Percentiles rank a stretch among this genome's conserved stretches.
These are phyloP conservation scores for Aspergillus ellipticus DNA, from an alignment of 495 filamentous ascomycete genomes.

Conservation along the genomic window DNA sequence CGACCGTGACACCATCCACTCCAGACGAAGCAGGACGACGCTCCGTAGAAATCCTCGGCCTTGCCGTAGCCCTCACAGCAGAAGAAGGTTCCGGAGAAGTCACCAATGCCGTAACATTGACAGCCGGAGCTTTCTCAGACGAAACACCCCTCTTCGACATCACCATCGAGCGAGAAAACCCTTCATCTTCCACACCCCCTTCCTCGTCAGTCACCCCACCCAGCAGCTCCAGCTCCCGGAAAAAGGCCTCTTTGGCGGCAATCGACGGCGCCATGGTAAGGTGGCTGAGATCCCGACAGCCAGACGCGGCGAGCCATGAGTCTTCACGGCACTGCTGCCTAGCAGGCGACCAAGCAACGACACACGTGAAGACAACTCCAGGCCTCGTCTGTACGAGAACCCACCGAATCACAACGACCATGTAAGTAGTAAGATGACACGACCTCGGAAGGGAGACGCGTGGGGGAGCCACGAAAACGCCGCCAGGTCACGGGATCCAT, in stretches of 20 bases:
- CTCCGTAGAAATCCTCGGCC: neutral
- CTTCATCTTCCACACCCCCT: slow-evolving; percentile 14
- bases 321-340: slow-evolving; percentile 7
- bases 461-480: slow-evolving; percentile 29
- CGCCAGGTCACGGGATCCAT: slow-evolving; percentile 37
- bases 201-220: slow-evolving; percentile 38
- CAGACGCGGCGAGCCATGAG: slow-evolving; percentile 15
- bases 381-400: neutral
- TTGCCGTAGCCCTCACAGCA: neutral
- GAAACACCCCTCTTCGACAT: neutral
- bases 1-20: neutral
- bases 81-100: neutral
- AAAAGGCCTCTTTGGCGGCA: slow-evolving; percentile 41
- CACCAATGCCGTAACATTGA: neutral
- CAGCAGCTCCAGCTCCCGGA: slow-evolving; percentile 43
- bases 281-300: slow-evolving; percentile 12
- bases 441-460: slow-evolving; percentile 22
- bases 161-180: slow-evolving; percentile 7
- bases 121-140: neutral
- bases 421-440: neutral
- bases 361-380: neutral
- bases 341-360: slow-evolving; percentile 6
- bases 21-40: neutral
- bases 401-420: neutral
- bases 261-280: slow-evolving; percentile 21